These are phyloP conservation scores for Fusarium cyanostomum DNA, from an alignment of 2,329 filamentous ascomycete species.

Conservation along the genomic window DNA sequence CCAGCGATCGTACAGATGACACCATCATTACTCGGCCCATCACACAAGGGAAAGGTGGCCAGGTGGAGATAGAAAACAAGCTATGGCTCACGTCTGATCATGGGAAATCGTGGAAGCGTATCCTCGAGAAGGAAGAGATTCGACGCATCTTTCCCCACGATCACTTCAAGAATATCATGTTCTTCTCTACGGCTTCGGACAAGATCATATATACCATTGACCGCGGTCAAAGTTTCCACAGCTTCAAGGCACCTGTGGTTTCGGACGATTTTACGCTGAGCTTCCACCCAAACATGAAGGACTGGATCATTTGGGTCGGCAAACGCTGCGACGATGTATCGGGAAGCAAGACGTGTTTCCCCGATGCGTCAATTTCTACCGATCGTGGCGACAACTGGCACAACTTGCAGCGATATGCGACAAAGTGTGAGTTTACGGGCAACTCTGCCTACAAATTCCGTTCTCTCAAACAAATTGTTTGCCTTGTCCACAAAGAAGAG, in stretches of 20 bases:
- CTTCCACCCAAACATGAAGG: constrained; percentile 86
- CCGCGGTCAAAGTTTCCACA: constrained; percentile 76
- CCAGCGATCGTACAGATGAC: constrained; percentile 74
- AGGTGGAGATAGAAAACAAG: constrained; percentile 56
- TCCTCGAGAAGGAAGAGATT: constrained; percentile 76
- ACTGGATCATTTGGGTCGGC: constrained; percentile 94
- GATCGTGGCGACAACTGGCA: constrained; percentile 86
- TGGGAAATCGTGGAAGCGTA: constrained; percentile 83
- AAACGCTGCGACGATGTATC: constrained; percentile 69
- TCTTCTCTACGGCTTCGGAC: constrained; percentile 76
- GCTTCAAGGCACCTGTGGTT: constrained; percentile 74
- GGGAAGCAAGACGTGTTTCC: constrained; percentile 68
- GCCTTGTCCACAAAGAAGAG: constrained; percentile 65
- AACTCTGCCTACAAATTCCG: constrained; percentile 66
- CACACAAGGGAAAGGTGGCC: constrained; percentile 44
- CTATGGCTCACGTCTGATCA: constrained; percentile 85
- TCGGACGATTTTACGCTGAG: constrained; percentile 60
- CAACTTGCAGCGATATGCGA: constrained; percentile 75
- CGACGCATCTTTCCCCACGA: constrained; percentile 77
- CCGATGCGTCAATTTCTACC: constrained; percentile 77
- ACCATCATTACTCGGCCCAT: constrained; percentile 68
- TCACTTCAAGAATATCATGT: constrained; percentile 86
- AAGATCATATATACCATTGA: constrained; percentile 83
- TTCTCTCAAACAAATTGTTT: constrained; percentile 65
- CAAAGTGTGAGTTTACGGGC: constrained; percentile 87